Base-by-base conservation (phyloP, 306 rosid species). In the Vigna radiata region DNA sequence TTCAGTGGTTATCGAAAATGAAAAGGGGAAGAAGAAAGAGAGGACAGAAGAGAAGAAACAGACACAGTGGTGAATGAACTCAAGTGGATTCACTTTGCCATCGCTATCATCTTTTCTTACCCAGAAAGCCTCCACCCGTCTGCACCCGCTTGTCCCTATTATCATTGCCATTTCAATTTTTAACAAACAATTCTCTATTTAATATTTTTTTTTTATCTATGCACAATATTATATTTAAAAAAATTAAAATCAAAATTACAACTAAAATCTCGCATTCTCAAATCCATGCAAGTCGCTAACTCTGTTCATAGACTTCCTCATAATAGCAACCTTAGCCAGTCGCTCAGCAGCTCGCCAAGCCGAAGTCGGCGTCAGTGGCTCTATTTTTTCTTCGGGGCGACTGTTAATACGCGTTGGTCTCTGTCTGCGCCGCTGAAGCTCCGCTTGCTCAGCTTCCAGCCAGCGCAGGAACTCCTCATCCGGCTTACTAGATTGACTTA, bases 261-360 rank as follows among this genome's bases (percentile, higher is more conserved):
- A 56, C 86, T 95, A 96, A 85, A 96, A 96, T 89, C 99, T 91
- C 70, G 99, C 99, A 61, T 92, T 91, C 77, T 96, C 99, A 48
- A 96, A 96, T 37, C 99, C 99, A 88, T 96, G 99, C 71, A 96
- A 80, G 37, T 96, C 99, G 73, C 99, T 96, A 68, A 96, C 99
- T 88, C 98, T 88, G 81, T 96, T 96, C 99, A 92, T 86, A 0
- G 98, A 92, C 90, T 96, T 96, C 27, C 96, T 96, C 96, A 92
- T 89, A 5, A 90, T 96, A 16, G 99, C 99, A 43, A 96, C 96
- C 61, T 96, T 92, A 39, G 99, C 99, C 68, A 96, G 55, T 56
- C 94, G 89, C 85, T 92, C 98, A 0, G 99, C 99, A 18, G 99
- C 94, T 75, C 98, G 72, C 99, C 99, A 96, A 86, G 99, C 98